Conservation (phyloP, 495 filamentous ascomycete genomes). For the Xylaria telfairii region DNA sequence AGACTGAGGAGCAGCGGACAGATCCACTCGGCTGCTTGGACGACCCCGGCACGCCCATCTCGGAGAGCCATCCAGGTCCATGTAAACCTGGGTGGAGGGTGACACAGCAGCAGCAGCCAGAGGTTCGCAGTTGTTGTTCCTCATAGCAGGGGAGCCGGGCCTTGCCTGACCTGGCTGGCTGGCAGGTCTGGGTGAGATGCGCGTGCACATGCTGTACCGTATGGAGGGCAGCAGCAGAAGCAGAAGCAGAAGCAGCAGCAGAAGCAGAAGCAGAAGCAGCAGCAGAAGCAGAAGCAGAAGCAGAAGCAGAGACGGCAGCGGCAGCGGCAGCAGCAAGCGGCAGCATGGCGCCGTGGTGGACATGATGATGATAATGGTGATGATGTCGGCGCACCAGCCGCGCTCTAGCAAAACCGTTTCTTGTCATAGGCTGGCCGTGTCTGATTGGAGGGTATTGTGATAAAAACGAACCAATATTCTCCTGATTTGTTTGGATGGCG, state of each 20-base stretch:
- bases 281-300: no score
- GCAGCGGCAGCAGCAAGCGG: no score
- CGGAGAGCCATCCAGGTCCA: conserved; percentile 35
- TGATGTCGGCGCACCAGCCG: conserved; percentile 28
- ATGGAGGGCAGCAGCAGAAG: no score
- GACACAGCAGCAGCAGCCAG: conserved; percentile 33
- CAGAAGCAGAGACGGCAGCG: no score
- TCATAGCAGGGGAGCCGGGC: conserved; percentile 30
- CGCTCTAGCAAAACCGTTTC: conserved; percentile 26
- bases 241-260: no score
- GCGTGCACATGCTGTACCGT: conserved; percentile 19
- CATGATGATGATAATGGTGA: conserved; percentile 16
- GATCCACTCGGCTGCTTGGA: conserved; percentile 40
- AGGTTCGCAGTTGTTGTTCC: conserved; percentile 28
- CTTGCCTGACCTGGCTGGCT: no score
- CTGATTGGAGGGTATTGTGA: conserved; percentile 31
- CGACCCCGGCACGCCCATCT: conserved; percentile 41
- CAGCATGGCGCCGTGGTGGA: conserved; percentile 21
- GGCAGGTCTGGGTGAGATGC: conserved; percentile 29
- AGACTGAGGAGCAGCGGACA: conserved; percentile 30
- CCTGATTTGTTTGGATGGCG: conserved; percentile 17
- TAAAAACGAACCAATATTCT: conserved; percentile 29
- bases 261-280: no score
- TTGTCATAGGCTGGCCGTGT: conserved; percentile 22
- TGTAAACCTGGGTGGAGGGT: conserved; percentile 41